Evolutionary conservation across 2,329 filamentous ascomycete genomes (phyloP).

Genomic region (Apiospora kogelbergensis): DNA sequence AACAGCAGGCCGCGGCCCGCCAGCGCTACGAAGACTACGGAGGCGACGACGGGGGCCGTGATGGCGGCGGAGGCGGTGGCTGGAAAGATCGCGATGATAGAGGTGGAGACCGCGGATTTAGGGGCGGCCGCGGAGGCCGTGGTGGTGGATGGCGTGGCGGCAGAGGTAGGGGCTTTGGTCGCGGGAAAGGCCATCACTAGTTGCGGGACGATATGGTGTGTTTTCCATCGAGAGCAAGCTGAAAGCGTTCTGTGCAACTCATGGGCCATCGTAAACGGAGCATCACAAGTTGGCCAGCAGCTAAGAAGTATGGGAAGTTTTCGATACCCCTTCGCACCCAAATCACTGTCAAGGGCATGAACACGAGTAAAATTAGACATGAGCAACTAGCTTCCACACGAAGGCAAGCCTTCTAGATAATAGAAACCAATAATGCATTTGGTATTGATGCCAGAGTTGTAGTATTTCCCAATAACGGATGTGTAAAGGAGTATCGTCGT

Average conservation of each 20-base stretch:
- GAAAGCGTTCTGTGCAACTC: too few relatives aligned
- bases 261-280: too few relatives aligned
- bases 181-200: slow-evolving; percentile 32
- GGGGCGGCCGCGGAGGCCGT: slow-evolving; percentile 35
- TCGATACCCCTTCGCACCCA: neutral
- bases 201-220: neutral
- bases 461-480: neutral
- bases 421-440: neutral
- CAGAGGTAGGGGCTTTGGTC: slow-evolving; percentile 33
- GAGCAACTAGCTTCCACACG: neutral
- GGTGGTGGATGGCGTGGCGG: slow-evolving; percentile 29
- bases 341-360: neutral
- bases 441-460: slow-evolving; percentile 6
- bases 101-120: slow-evolving; percentile 30
- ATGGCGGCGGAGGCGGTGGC: slow-evolving; percentile 30
- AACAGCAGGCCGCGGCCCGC: slow-evolving; percentile 37
- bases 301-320: neutral
- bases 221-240: neutral
- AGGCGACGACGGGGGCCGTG: slow-evolving; percentile 40
- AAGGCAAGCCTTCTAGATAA: neutral
- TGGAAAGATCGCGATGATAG: slow-evolving; percentile 30
- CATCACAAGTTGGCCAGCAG: neutral
- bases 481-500: slow-evolving; percentile 11
- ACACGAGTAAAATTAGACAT: neutral
- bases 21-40: slow-evolving; percentile 31